These are phyloP conservation scores for Dictyostelium firmibasis DNA, from an alignment of 78 protist genomes.

Conservation along the genomic window DNA sequence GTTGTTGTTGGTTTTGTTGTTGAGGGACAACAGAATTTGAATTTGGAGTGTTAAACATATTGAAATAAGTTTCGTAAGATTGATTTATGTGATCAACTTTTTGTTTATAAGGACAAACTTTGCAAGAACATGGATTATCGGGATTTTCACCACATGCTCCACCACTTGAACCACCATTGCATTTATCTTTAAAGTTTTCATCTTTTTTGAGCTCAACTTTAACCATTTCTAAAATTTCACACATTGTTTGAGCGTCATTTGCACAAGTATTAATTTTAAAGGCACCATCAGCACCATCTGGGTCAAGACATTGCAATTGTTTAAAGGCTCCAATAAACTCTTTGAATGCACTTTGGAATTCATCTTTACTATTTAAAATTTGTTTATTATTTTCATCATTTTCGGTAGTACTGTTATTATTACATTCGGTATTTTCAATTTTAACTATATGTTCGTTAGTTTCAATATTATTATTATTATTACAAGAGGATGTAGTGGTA, in stretches of 20 bases:
- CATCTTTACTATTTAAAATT: conserved; percentile 22
- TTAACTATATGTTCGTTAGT: conserved; percentile 1
- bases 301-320: conserved; percentile 65
- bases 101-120: conserved; percentile 29
- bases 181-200: conserved; percentile 20
- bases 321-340: conserved; percentile 65
- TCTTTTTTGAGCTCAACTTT: conserved; percentile 57
- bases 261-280: conserved; percentile 73
- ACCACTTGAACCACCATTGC: not conserved
- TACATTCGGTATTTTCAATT: conserved; percentile 9
- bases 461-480: not conserved
- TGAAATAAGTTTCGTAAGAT: conserved; percentile 51
- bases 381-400: not conserved
- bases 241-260: conserved; percentile 73
- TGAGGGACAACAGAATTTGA: conserved; percentile 58
- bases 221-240: conserved; percentile 68
- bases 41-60: conserved; percentile 9
- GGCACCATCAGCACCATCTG: conserved; percentile 75
- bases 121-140: conserved; percentile 17
- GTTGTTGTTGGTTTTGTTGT: conserved; percentile 4
- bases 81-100: conserved; percentile 57
- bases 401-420: not conserved
- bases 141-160: not conserved
- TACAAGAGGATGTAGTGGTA: not conserved
- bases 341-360: conserved; percentile 69